A percentile compares a stretch with the other conserved stretches of the same genome.
Conservation (phyloP, 805 yeast species). For the Lipomyces sp. region DNA sequence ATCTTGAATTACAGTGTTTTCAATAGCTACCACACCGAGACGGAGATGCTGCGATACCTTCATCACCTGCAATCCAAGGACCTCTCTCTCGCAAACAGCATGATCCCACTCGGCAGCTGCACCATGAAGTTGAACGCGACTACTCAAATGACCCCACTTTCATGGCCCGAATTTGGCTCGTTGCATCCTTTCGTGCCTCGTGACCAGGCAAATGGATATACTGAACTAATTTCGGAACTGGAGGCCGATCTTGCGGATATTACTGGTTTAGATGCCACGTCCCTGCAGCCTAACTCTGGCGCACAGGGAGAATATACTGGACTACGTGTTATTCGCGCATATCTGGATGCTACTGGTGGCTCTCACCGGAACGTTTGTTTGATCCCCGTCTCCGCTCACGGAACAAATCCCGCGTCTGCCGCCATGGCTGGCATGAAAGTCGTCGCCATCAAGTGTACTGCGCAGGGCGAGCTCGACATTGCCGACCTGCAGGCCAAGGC, state of each 20-base stretch:
- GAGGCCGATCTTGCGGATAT: conserved; percentile 86
- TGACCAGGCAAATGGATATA: conserved; percentile 87
- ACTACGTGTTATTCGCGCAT: conserved; percentile 79
- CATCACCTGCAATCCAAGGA: conserved; percentile 85
- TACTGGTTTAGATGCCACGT: conserved; percentile 89
- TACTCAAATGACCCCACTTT: conserved; percentile 89
- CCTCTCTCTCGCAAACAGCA: conserved; percentile 89
- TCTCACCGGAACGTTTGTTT: conserved; percentile 80
- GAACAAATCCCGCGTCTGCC: conserved; percentile 98
- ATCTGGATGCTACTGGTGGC: conserved; percentile 72
- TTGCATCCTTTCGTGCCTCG: conserved; percentile 93
- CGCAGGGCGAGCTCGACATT: conserved; percentile 85
- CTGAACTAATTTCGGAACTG: conserved; percentile 72
- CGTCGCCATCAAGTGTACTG: conserved; percentile 84
- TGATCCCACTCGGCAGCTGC: conserved; percentile 98
- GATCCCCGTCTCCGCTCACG: conserved; percentile 97
- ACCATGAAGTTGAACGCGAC: conserved; percentile 98
- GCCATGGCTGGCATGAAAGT: conserved; percentile 96
- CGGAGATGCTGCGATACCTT: conserved; percentile 89
- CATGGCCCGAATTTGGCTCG: conserved; percentile 90
- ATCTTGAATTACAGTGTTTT: conserved; percentile 74
- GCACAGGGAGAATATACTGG: conserved; percentile 99
- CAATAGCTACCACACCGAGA: conserved; percentile 88
- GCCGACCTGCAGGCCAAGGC: conserved; percentile 76
- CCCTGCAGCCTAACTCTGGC: conserved; percentile 96